phyloP scores from a whole-genome alignment of 768 basidiomycete genomes.

The Tephrocybe sp. region DNA sequence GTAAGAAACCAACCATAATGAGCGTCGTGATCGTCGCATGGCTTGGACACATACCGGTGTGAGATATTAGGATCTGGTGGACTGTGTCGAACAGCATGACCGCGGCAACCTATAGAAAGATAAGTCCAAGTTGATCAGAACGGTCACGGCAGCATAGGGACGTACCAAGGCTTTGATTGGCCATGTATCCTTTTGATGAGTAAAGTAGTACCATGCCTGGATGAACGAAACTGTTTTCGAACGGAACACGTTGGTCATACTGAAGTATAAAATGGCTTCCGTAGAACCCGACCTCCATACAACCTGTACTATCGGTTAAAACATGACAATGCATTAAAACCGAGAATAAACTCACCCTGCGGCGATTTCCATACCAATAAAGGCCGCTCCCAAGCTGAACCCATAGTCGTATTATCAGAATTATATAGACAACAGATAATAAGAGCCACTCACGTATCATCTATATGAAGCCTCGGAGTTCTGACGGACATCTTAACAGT shows the following conservation, averaged over 20 bases:
- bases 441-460: conserved; percentile 19
- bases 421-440: background rate
- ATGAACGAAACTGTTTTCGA: conserved; percentile 43
- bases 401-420: background rate
- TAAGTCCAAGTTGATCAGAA: background rate
- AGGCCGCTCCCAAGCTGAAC: conserved; percentile 45
- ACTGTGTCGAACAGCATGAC: conserved; percentile 49
- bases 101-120: conserved; percentile 37
- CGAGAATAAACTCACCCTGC: conserved; percentile 37
- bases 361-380: conserved; percentile 47
- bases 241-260: background rate
- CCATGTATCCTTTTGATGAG: conserved; percentile 49
- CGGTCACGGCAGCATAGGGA: background rate
- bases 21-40: background rate
- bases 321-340: background rate
- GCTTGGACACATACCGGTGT: conserved; percentile 34
- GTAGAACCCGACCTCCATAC: conserved; percentile 40
- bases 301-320: conserved; percentile 29
- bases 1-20: background rate
- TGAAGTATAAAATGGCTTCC: background rate
- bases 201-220: conserved; percentile 55
- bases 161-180: conserved; percentile 43
- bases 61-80: conserved; percentile 53
- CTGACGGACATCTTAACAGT: conserved; percentile 9
- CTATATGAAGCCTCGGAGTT: conserved; percentile 11